Evolutionary conservation across 2,329 filamentous ascomycete genomes (phyloP), one percentile per base, ranked within the genome.

Genomic region (Nigrospora osmanthi): DNA sequence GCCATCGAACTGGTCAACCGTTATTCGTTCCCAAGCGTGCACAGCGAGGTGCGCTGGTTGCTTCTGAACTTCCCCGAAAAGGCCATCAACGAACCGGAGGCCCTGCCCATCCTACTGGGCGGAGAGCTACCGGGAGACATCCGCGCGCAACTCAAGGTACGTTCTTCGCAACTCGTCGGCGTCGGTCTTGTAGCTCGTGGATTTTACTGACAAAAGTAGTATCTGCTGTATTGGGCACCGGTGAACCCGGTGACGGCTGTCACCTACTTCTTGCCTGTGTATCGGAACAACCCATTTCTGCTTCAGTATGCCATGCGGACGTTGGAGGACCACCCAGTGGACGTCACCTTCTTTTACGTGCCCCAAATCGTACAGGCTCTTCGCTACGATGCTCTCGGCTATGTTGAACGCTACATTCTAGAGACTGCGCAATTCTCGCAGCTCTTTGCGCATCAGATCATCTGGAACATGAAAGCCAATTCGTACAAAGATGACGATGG

Each of bases 401-500:
- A 98, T 59, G 90, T 96, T 2, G 89, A 96, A 65, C 80, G 91
- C 38, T 98, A 96, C 60, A 97, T 98, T 45, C 75, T 97, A 14
- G 93, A 99, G 68, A 96, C 94, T 1, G 93, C 90, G 1, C 91
- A 94, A 56, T 90, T 95, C 59, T 97, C 93, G n/a, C 93, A 97
- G 64, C 71, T 97, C 10, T 98, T 98, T 65, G 91, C 94, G 3
- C 94, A 99, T 63, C 93, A 99, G 58, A 97, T 98, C 54, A 98
- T 99, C 60, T 99, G 94, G 93, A 99, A 98, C 63, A 98, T 99
- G 85, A 98, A 97, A 64, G 93, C 93, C 31, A 99, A 98, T 63
- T 87, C 90, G 1, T 98, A 87, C 75, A 98, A 96, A 64, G 94
- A 98, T 53, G 91, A 98, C 57, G 89, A 96, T 54, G 90, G 85